Base-by-base conservation (phyloP, 225 moss, liverwort and hornwort species). In the Pseudoscleropodium purum region DNA sequence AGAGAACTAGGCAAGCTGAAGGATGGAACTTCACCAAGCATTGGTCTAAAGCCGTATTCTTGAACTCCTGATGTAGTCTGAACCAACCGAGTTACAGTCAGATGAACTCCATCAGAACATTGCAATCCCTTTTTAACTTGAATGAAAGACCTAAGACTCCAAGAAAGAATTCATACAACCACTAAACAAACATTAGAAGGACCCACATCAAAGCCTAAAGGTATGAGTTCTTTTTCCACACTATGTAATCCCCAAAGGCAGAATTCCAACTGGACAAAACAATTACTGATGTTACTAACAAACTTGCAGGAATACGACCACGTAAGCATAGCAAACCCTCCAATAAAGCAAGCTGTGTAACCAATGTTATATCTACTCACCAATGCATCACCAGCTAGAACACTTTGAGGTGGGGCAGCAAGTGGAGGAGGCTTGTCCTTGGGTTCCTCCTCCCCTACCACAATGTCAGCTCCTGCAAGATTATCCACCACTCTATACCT, bases 401-500 rank as follows among this genome's bases (percentile, higher is more conserved):
- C 94, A 93, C 97, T 99, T 90, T 96, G 96, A 86, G 99, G 99
- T 82, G 99, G 94, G 69, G 99, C 95, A 86, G 96, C 96, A 91
- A 99, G 91, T 90, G 93, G 92, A 47, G 94, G 90, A 87, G 93
- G 95, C 91, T 94, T 95, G 88, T 91, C 76, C 87, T 96, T 91
- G 61, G 91, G 88, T 83, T 94, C 95, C 86, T 97, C 96, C 81
- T 96, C 94, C 68, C 94, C 93, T 75, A 94, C 89, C 77, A 93
- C 89, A 75, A 92, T 86, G 67, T 97, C 97, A 33, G 95, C 94
- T 88, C 96, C 96, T 67, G 96, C 96, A 86, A 99, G 92, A 85
- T 95, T 99, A 89, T 99, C 96, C 62, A 99, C 99, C 85, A 99
- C 93, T 90, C 93, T 96, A 89, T 97, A 99, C 91, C 99, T 99